Evolutionary conservation across 1,139 yeast species (phyloP).

Genomic region (Candida buenavistaensis): DNA sequence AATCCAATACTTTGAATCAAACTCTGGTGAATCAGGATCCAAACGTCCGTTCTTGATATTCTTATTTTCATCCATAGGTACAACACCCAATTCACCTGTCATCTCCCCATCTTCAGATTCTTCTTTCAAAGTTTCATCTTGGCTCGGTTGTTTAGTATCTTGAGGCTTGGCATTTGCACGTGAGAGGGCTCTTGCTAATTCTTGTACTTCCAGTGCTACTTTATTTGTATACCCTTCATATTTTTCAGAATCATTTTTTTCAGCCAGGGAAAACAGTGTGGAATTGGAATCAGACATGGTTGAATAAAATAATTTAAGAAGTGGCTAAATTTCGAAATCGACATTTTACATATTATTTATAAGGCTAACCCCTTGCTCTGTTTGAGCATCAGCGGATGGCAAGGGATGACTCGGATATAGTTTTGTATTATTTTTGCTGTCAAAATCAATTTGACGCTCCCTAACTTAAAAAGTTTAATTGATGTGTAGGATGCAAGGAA

Average conservation of each 20-base stretch:
- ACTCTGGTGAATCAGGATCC: constrained; percentile 12
- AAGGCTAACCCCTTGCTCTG: too few species aligned
- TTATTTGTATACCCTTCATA: constrained; percentile 5
- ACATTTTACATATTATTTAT: too few species aligned
- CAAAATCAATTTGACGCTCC: too few species aligned
- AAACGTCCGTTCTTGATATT: constrained; percentile 10
- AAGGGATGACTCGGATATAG: too few species aligned
- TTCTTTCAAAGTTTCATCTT: neutral
- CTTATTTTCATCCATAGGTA: constrained; percentile 17
- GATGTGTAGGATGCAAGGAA: too few species aligned
- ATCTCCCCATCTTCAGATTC: constrained; percentile 14
- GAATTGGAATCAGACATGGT: neutral
- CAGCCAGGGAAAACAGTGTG: too few species aligned
- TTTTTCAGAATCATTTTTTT: too few species aligned
- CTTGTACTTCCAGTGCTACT: constrained; percentile 7
- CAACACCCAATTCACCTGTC: constrained; percentile 3
- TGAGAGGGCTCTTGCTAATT: constrained; percentile 9
- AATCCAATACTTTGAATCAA: constrained; percentile 25
- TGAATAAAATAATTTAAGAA: neutral
- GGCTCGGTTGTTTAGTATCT: constrained; percentile 26
- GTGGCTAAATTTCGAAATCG: too few species aligned
- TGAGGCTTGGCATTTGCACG: constrained; percentile 2
- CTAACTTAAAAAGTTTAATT: too few species aligned
- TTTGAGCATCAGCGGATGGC: too few species aligned
- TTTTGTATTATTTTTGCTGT: too few species aligned